Percentiles rank a stretch among this genome's conserved stretches.
Conservation (phyloP, 495 filamentous ascomycete species). For the Tuber magnatum region DNA sequence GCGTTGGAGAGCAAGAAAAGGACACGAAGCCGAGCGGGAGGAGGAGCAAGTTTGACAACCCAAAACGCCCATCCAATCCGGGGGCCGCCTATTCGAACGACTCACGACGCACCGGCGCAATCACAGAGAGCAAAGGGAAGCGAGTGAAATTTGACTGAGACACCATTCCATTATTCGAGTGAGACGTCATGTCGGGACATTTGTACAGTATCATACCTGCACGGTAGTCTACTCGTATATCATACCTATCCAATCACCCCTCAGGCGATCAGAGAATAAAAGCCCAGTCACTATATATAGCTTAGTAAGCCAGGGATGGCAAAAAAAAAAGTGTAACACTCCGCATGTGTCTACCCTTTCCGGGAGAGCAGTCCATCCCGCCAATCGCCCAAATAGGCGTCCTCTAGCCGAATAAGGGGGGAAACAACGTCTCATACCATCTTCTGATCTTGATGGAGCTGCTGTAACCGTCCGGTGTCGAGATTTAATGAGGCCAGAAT, state of each 20-base stretch:
- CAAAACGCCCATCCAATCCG: slow-evolving; percentile 46
- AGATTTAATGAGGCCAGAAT: background rate
- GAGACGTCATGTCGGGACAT: background rate
- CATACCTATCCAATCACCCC: background rate
- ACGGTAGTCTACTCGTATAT: too few species aligned
- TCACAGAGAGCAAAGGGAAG: slow-evolving; percentile 71
- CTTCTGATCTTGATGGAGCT: background rate
- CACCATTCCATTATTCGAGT: background rate
- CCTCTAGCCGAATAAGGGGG: background rate
- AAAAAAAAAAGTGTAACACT: background rate
- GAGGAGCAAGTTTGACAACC: slow-evolving; percentile 39
- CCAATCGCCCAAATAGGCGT: background rate
- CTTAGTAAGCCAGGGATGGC: background rate
- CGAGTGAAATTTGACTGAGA: slow-evolving; percentile 66
- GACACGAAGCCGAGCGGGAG: slow-evolving; percentile 37
- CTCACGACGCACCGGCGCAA: slow-evolving; percentile 60
- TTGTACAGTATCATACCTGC: too few species aligned
- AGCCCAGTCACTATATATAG: background rate
- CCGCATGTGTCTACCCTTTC: background rate
- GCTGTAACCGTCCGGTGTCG: background rate
- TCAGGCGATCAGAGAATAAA: background rate
- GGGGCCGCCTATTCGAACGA: slow-evolving; percentile 45
- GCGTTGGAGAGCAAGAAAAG: slow-evolving; percentile 12
- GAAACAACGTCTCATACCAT: background rate
- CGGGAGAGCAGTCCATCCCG: background rate